A percentile compares a stretch with the other conserved stretches of the same genome.
These are phyloP conservation scores for Pestalotiopsis sp. DNA, from an alignment of 2,329 filamentous ascomycete species.

Conservation along the genomic window DNA sequence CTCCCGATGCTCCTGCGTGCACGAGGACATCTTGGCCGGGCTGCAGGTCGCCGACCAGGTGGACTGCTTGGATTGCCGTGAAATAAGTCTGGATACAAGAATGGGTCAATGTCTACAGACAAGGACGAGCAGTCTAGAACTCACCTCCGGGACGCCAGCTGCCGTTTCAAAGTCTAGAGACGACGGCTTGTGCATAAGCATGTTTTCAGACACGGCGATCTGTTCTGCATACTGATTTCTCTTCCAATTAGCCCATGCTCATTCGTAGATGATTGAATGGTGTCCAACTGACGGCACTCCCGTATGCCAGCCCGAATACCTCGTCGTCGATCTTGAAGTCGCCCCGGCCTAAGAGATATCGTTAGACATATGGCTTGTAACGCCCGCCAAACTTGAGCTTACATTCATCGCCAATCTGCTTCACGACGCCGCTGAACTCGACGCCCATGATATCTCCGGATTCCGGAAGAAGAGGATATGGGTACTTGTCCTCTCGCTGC, in stretches of 20 bases:
- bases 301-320: slow-evolving; percentile 3
- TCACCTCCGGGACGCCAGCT: slow-evolving; percentile 3
- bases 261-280: neutral
- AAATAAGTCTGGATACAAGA: neutral
- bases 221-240: neutral
- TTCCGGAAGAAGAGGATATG: neutral
- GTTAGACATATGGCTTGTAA: neutral
- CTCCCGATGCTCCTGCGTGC: slow-evolving; percentile 1
- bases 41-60: neutral
- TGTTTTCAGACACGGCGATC: slow-evolving; percentile 7
- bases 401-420: neutral
- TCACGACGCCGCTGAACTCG: slow-evolving; percentile 4
- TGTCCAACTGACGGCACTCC: neutral
- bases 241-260: neutral
- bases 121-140: neutral
- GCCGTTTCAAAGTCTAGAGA: slow-evolving; percentile 5
- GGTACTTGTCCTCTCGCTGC: slow-evolving; percentile 9
- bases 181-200: slow-evolving; percentile 7
- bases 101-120: neutral
- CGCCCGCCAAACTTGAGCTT: neutral
- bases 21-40: slow-evolving; percentile 16
- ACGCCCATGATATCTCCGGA: slow-evolving; percentile 6
- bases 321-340: slow-evolving; percentile 3
- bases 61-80: slow-evolving; percentile 2
- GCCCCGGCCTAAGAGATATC: neutral